A percentile compares a stretch with the other conserved stretches of the same genome.
These are phyloP conservation scores for Boeremia lycopersici DNA, from an alignment of 2,329 filamentous ascomycete species.

Conservation along the genomic window DNA sequence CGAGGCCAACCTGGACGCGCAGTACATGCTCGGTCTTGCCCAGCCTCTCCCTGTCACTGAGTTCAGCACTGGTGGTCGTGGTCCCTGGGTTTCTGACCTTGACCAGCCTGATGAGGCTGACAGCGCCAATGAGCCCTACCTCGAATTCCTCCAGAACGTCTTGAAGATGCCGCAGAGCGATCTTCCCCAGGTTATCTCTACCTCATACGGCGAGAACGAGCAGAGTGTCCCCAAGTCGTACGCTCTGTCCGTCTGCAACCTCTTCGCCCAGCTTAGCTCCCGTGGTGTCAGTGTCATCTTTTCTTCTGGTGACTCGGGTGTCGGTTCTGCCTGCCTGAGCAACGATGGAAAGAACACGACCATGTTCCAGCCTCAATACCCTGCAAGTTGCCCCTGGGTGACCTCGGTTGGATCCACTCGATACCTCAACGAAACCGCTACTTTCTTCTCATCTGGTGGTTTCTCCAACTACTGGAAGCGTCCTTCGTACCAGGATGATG, in stretches of 20 bases:
- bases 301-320: constrained; percentile 66
- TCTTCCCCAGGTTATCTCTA: constrained; percentile 67
- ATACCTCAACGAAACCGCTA: constrained; percentile 45
- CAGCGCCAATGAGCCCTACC: constrained; percentile 70
- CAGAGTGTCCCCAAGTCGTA: constrained; percentile 66
- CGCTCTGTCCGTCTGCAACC: constrained; percentile 65
- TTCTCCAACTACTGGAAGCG: constrained; percentile 58
- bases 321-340: constrained; percentile 59
- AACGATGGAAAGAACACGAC: constrained; percentile 64
- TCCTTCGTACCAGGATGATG: constrained; percentile 55
- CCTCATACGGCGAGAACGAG: constrained; percentile 71
- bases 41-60: constrained; percentile 60
- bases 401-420: constrained; percentile 69
- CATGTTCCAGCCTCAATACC: constrained; percentile 67
- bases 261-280: constrained; percentile 67
- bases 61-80: constrained; percentile 65
- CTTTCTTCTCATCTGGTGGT: constrained; percentile 59
- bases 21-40: constrained; percentile 63
- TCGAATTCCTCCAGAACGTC: constrained; percentile 65
- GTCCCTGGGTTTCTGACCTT: constrained; percentile 58
- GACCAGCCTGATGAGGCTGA: constrained; percentile 45
- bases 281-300: constrained; percentile 69
- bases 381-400: constrained; percentile 69
- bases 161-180: constrained; percentile 56
- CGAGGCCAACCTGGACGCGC: constrained; percentile 68